Evolutionary conservation across 768 basidiomycete genomes (phyloP), one percentile per base, ranked within the genome.

Genomic region (Naganishia vaughanmartiniae): DNA sequence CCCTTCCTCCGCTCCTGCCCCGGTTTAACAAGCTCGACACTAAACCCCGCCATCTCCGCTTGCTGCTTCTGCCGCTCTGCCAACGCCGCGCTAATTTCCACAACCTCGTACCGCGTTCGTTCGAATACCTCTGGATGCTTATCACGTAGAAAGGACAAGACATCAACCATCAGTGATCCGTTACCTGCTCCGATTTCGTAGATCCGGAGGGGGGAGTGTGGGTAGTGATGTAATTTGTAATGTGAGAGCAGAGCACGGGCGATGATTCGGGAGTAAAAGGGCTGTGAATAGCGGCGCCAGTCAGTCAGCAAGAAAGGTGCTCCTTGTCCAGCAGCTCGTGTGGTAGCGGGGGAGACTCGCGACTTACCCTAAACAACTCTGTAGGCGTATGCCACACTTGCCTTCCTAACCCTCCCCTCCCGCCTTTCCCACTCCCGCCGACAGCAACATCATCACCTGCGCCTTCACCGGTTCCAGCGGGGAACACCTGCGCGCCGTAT

Each of bases 351-450:
- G 15, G 9, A 15, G 10, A 42, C 5, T 15, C 42, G 42, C 12
- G 31, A 79, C 85, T 63, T 76, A 94, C 96, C 87, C 94, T 93
- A 85, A 99, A 97, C 34, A 99, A 82, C 78, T 98, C 96, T 0
- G 93, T 95, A 0, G 96, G 96, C 1, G 96, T 99, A 81, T 99
- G 96, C 96, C 96, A 99, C 66, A 99, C 83, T 82, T 99, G 95
- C 76, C 87, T 86, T 7, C 93, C 80, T 17, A 78, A 66, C 21
- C 76, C 79, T 36, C 74, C 70, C 68, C 68, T 63, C 11, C 66
- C 56, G 14, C 54, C 63, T 7, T 45, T 63, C 6, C 65, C 48
- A 53, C 45, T 54, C 39, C 55, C 33, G 34, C 45, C 51, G 6
- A 54, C 15, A 33, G 30, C 39, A 26, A 68, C 54, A 45, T n/a